Evolutionary conservation across 257 asterid species (phyloP).

Genomic region (Leonotis leonurus): DNA sequence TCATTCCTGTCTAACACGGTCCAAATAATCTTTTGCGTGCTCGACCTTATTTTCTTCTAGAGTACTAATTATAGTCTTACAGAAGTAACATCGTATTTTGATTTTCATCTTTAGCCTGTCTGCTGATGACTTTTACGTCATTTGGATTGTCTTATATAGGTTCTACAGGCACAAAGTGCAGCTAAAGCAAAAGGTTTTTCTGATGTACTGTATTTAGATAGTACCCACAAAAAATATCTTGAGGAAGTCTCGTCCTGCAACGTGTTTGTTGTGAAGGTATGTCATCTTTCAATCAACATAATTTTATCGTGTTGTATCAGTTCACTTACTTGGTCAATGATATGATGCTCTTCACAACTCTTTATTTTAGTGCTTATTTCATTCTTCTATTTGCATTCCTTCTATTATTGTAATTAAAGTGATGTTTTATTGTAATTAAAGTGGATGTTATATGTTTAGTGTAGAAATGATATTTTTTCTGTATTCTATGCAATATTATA

Average conservation of each 20-base stretch:
- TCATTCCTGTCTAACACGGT: conserved; percentile 4
- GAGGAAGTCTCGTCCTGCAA: conserved; percentile 98
- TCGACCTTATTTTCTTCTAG: no score
- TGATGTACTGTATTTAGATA: conserved; percentile 82
- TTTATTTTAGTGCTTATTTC: background rate
- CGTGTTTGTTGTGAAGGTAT: conserved; percentile 89
- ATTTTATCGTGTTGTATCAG: background rate
- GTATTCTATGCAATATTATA: no score
- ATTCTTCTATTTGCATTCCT: no score
- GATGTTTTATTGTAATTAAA: no score
- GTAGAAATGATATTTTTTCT: no score
- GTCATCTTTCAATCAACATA: background rate
- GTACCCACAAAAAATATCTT: conserved; percentile 64
- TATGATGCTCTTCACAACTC: background rate
- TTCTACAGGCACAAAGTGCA: conserved; percentile 85
- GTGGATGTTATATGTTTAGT: background rate
- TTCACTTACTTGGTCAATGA: background rate
- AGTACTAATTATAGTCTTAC: background rate
- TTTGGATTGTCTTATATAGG: conserved; percentile 36
- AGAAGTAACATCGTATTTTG: background rate
- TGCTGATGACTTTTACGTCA: background rate
- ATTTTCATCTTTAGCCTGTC: background rate
- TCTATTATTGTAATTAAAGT: background rate
- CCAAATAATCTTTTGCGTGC: no score
- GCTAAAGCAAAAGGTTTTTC: conserved; percentile 94